Evolutionary conservation across 2,329 filamentous ascomycete genomes (phyloP).

Genomic region (Lecanosticta acicola): DNA sequence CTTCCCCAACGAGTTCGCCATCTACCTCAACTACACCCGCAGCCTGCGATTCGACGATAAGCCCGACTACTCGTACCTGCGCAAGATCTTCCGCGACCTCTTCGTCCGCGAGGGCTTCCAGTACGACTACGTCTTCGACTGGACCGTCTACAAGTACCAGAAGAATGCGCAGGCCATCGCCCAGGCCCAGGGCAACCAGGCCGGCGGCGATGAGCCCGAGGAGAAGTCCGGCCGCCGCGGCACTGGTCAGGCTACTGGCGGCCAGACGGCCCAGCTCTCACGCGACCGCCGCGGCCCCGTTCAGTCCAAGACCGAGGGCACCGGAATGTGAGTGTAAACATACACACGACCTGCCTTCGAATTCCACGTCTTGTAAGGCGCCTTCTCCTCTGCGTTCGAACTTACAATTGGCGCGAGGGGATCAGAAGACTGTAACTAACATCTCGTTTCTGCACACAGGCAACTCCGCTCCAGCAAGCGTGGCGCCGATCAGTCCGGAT

Average conservation of each 20-base stretch:
- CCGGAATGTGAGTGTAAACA: slow-evolving; percentile 91
- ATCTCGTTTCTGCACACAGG: slow-evolving; percentile 37
- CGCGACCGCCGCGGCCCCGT: slow-evolving; percentile 68
- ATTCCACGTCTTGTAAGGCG: slow-evolving; percentile 65
- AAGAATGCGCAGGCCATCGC: slow-evolving; percentile 96
- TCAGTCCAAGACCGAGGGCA: slow-evolving; percentile 75
- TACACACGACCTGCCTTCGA: slow-evolving; percentile 37
- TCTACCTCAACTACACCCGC: slow-evolving; percentile 98
- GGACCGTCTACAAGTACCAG: slow-evolving; percentile 99
- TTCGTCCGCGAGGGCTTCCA: slow-evolving; percentile 99
- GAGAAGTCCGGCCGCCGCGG: slow-evolving; percentile 67
- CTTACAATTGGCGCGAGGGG: slow-evolving; percentile 66
- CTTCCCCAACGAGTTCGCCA: slow-evolving; percentile 98
- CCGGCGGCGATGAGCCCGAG: slow-evolving; percentile 58
- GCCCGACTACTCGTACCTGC: slow-evolving; percentile 98
- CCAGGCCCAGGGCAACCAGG: slow-evolving; percentile 60
- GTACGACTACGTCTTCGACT: slow-evolving; percentile 99
- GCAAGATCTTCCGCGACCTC: slow-evolving; percentile 99
- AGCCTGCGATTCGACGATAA: slow-evolving; percentile 99
- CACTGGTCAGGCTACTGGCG: slow-evolving; percentile 58
- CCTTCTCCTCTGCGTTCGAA: slow-evolving; percentile 76
- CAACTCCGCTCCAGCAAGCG: slow-evolving; percentile 50
- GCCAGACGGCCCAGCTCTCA: slow-evolving; percentile 50
- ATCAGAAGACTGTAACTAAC: slow-evolving; percentile 45
- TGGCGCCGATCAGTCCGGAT: slow-evolving; percentile 44